phyloP scores from a whole-genome alignment of 345 rosid genomes.

The Kandelia obovata region DNA sequence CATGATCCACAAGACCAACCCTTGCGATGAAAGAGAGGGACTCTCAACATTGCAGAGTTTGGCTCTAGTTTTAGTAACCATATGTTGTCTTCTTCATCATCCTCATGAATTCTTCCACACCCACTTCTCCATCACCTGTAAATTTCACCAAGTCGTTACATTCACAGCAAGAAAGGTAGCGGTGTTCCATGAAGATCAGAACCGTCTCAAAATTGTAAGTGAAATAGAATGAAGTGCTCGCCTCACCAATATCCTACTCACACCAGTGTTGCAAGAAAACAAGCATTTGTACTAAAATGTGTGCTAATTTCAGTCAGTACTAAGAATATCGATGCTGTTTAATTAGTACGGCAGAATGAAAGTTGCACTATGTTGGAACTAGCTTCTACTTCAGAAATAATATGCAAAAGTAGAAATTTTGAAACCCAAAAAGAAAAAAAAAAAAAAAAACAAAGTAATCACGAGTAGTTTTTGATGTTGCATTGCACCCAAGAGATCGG shows the following conservation, averaged over 20 bases:
- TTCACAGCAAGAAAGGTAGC: background rate
- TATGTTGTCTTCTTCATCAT: conserved; percentile 66
- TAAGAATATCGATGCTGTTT: background rate
- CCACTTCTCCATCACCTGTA: conserved; percentile 73
- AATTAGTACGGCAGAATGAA: background rate
- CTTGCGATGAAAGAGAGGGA: background rate
- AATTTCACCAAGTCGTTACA: conserved; percentile 14
- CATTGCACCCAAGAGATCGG: background rate
- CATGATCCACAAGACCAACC: conserved; percentile 2
- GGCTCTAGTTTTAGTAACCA: conserved; percentile 28
- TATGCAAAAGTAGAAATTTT: background rate
- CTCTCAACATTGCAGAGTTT: conserved; percentile 11
- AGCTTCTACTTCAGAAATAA: background rate
- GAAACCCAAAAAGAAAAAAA: too few relatives aligned
- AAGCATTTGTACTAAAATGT: background rate
- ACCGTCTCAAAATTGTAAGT: background rate
- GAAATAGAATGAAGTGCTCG: background rate
- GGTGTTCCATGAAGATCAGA: background rate
- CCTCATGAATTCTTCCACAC: conserved; percentile 55
- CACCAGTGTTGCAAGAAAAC: background rate
- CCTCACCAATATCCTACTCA: background rate
- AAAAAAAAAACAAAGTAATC: background rate
- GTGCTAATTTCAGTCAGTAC: background rate
- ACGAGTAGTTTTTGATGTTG: background rate
- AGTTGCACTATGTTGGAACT: background rate